Percentiles rank a stretch among this genome's conserved stretches.
Evolutionary conservation across 768 basidiomycete genomes (phyloP).

Genomic region (Jaapia argillacea): DNA sequence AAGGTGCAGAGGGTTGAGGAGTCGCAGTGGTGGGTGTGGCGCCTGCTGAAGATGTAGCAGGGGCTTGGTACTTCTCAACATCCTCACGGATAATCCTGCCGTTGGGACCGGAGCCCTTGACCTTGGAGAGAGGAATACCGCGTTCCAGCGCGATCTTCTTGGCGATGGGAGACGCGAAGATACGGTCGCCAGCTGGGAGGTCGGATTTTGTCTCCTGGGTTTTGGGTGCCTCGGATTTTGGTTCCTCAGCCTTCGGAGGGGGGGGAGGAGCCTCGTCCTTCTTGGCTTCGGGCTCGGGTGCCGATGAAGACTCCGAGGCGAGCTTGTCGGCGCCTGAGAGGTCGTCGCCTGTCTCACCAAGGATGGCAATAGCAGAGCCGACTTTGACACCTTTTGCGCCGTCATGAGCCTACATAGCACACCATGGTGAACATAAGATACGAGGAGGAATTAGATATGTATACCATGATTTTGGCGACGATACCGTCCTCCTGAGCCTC

Average conservation of each 20-base stretch:
- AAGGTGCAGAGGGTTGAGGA: constrained; percentile 37
- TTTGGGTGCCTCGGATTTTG: constrained; percentile 23
- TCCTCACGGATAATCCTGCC: constrained; percentile 94
- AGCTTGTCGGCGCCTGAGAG: constrained; percentile 71
- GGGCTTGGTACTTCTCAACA: constrained; percentile 81
- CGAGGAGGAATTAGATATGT: constrained; percentile 16
- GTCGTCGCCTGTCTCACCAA: constrained; percentile 95
- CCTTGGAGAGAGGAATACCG: constrained; percentile 79
- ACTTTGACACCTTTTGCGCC: constrained; percentile 84
- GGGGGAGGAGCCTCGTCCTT: constrained; percentile 32
- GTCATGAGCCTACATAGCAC: constrained; percentile 48
- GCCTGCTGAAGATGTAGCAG: too few species aligned
- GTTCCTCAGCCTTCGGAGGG: constrained; percentile 23
- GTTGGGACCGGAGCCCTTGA: constrained; percentile 90
- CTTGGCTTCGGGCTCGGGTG: constrained; percentile 21
- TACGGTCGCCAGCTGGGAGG: constrained; percentile 60
- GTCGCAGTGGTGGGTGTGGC: constrained; percentile 33
- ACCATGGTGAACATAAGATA: constrained; percentile 1
- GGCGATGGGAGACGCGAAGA: constrained; percentile 93
- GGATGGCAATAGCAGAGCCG: constrained; percentile 82
- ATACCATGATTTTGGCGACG: constrained; percentile 91
- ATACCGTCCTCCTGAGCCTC: constrained; percentile 98
- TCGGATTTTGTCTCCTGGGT: constrained; percentile 39
- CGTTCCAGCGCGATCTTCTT: constrained; percentile 95
- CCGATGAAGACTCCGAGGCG: constrained; percentile 51